phyloP scores from a whole-genome alignment of 176 grass and related monocot species.

The Zea mays region Zm-B73-REFERENCE-NAM-5.0 NC_050100.1:49533501-49534000 shows the following conservation, averaged over 20 bases:
- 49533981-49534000: constrained; percentile 31
- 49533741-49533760: not conserved
- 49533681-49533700: not conserved
- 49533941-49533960: not conserved
- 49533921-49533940: not conserved
- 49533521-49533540: not conserved
- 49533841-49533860: not conserved
- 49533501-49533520: not conserved
- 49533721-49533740: not conserved
- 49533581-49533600: not conserved
- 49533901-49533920: not conserved
- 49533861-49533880: not conserved
- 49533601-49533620: not conserved
- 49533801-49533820: not conserved
- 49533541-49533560: not conserved
- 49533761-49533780: not conserved
- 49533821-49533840: not conserved
- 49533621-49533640: not conserved
- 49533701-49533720: not conserved
- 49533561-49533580: not conserved
- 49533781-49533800: not conserved
- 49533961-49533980: constrained; percentile 6
- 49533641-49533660: not conserved
- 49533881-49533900: not conserved
- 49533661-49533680: not conserved